Conservation (phyloP, 1,284 basidiomycete species). For the Ustilago loliicola region DNA sequence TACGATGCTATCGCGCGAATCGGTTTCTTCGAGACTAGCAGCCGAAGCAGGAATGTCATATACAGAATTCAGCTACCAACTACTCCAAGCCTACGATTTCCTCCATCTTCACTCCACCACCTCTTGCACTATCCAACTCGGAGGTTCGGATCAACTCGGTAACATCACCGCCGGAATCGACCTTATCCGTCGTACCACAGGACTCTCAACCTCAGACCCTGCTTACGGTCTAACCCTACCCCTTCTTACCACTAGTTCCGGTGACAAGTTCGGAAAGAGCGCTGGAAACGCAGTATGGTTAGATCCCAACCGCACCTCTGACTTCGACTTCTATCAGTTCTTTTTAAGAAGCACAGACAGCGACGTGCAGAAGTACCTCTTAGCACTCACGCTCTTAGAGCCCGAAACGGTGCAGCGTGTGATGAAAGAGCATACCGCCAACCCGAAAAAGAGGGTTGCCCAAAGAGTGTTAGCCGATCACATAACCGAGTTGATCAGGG, state of each 20-base stretch:
- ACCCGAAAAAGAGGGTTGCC: conserved; percentile 77
- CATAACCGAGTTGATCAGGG: conserved; percentile 80
- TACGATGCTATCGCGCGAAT: conserved; percentile 90
- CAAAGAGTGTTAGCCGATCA: conserved; percentile 87
- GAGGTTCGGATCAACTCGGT: conserved; percentile 98
- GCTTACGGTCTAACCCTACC: conserved; percentile 93
- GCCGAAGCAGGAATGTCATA: conserved; percentile 83
- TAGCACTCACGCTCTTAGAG: conserved; percentile 85
- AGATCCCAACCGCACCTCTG: conserved; percentile 23
- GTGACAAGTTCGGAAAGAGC: conserved; percentile 97
- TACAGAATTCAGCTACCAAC: conserved; percentile 96
- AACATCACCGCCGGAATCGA: conserved; percentile 94
- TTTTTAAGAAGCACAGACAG: conserved; percentile 85
- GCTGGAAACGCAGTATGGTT: conserved; percentile 94
- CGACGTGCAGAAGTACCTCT: conserved; percentile 85
- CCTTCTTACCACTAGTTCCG: conserved; percentile 87
- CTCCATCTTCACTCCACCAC: conserved; percentile 78
- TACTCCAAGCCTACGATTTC: conserved; percentile 97
- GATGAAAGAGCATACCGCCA: conserved; percentile 76
- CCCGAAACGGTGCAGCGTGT: conserved; percentile 76
- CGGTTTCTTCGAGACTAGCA: conserved; percentile 75
- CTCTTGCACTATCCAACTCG: conserved; percentile 87
- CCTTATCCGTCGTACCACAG: conserved; percentile 78
- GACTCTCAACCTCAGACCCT: conserved; percentile 47
- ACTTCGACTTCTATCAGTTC: conserved; percentile 77